Evolutionary conservation across 805 yeast genomes (phyloP).

Genomic region (Starmerella kuoi): DNA sequence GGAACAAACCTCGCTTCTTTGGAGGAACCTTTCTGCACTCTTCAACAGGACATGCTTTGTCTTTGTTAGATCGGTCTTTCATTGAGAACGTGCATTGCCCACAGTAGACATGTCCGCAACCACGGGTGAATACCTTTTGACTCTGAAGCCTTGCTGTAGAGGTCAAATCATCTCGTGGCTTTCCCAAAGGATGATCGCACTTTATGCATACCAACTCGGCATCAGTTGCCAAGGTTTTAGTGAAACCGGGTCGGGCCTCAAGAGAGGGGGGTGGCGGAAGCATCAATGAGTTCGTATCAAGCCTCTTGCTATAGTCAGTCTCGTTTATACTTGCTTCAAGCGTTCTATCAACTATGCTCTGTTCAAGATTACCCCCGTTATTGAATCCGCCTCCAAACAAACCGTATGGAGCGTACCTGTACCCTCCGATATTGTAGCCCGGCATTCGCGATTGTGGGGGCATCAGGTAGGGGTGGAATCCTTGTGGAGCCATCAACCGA

Average conservation of each 20-base stretch:
- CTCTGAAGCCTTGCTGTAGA: constrained; percentile 1
- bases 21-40: constrained; percentile 8
- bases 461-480: constrained; percentile 1
- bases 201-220: constrained; percentile 12
- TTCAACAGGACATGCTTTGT: constrained; percentile 10
- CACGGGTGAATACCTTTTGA: constrained; percentile 13
- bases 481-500: not conserved
- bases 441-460: not conserved
- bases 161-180: constrained; percentile 1
- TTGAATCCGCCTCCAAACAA: not conserved
- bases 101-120: constrained; percentile 21
- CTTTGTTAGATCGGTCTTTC: not conserved
- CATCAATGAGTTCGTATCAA: not conserved
- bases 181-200: constrained; percentile 13
- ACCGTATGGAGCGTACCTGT: not conserved
- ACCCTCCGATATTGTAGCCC: too few relatives aligned
- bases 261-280: constrained; percentile 8
- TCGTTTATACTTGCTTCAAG: constrained; percentile 9
- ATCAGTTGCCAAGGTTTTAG: constrained; percentile 1
- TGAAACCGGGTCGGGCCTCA: constrained; percentile 10
- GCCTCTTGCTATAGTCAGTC: constrained; percentile 1
- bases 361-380: constrained; percentile 1
- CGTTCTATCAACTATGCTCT: constrained; percentile 4
- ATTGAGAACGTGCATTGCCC: constrained; percentile 15
- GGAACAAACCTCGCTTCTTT: constrained; percentile 8